These are phyloP conservation scores for Helianthus tuberosus DNA, from an alignment of 129 eudicot species.

Conservation along the genomic window DNA sequence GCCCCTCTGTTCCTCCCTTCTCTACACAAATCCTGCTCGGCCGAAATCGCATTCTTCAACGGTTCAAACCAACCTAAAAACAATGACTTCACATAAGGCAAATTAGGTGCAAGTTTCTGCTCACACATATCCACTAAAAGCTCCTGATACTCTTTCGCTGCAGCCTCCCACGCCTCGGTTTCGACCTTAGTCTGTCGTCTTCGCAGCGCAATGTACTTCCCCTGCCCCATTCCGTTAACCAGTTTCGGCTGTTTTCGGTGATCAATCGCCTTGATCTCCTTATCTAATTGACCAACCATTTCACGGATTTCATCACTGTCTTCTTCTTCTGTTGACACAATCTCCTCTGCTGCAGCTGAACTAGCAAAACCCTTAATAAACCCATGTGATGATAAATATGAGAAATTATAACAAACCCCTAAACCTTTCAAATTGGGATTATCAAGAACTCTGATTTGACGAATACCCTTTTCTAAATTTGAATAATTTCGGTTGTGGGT, in stretches of 20 bases:
- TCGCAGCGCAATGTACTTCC: constrained; percentile 58
- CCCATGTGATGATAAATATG: background rate
- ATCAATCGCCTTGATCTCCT: constrained; percentile 34
- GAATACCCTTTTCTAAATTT: constrained; percentile 16
- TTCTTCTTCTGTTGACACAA: constrained; percentile 66
- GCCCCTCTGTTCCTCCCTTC: constrained; percentile 59
- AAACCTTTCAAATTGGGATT: constrained; percentile 13
- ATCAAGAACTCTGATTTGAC: constrained; percentile 16
- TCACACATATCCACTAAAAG: constrained; percentile 91
- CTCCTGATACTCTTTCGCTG: constrained; percentile 91
- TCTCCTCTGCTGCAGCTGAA: constrained; percentile 66
- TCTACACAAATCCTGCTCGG: constrained; percentile 75
- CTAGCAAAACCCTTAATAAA: constrained; percentile 26
- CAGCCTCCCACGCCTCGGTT: constrained; percentile 91
- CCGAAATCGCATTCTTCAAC: constrained; percentile 66
- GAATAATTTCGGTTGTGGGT: constrained; percentile 6
- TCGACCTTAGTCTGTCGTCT: constrained; percentile 77
- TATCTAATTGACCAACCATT: constrained; percentile 47
- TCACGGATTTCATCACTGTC: constrained; percentile 73
- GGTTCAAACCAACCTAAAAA: constrained; percentile 99
- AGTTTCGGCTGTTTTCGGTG: constrained; percentile 34
- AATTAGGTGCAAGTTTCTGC: constrained; percentile 94
- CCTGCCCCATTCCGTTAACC: constrained; percentile 62
- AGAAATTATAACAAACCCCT: constrained; percentile 17
- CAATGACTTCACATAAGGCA: constrained; percentile 93